Conservation (phyloP, 352 stramenopile species). For the Phytophthora pisi region DNA sequence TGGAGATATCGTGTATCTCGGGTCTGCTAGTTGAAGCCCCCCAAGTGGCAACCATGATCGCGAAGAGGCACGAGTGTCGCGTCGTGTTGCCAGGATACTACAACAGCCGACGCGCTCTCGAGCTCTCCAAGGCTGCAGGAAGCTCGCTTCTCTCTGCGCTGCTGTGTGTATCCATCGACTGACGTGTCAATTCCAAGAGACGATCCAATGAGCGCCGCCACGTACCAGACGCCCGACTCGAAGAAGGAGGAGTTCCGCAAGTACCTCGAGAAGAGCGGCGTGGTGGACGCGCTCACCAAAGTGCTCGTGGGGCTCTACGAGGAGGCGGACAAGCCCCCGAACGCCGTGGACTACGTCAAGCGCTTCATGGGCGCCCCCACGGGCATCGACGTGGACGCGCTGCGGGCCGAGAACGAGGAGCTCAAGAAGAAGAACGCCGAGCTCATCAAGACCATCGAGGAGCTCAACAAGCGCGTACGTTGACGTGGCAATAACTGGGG, state of each 20-base stretch:
- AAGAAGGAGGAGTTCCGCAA: constrained; percentile 99
- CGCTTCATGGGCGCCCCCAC: constrained; percentile 94
- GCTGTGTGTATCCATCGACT: constrained; percentile 21
- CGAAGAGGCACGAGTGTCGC: constrained; percentile 29
- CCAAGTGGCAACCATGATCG: background rate
- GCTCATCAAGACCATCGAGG: constrained; percentile 90
- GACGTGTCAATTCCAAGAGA: constrained; percentile 29
- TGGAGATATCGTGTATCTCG: no score
- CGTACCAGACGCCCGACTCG: constrained; percentile 92
- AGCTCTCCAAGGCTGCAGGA: background rate
- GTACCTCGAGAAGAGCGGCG: constrained; percentile 97
- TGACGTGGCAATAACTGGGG: background rate
- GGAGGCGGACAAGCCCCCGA: constrained; percentile 94
- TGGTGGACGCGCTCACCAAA: constrained; percentile 97
- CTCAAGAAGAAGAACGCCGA: constrained; percentile 93
- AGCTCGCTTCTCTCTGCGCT: background rate
- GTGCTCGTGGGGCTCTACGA: constrained; percentile 97
- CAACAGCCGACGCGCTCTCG: constrained; percentile 9
- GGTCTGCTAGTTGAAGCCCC: no score
- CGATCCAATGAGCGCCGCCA: constrained; percentile 56
- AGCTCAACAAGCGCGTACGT: constrained; percentile 88
- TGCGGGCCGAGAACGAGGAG: constrained; percentile 90
- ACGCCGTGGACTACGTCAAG: constrained; percentile 98
- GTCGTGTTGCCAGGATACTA: constrained; percentile 30
- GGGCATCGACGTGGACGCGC: constrained; percentile 89